These are phyloP conservation scores for Boechera divaricarpa DNA, from an alignment of 345 rosid genomes.

Conservation along the genomic window DNA sequence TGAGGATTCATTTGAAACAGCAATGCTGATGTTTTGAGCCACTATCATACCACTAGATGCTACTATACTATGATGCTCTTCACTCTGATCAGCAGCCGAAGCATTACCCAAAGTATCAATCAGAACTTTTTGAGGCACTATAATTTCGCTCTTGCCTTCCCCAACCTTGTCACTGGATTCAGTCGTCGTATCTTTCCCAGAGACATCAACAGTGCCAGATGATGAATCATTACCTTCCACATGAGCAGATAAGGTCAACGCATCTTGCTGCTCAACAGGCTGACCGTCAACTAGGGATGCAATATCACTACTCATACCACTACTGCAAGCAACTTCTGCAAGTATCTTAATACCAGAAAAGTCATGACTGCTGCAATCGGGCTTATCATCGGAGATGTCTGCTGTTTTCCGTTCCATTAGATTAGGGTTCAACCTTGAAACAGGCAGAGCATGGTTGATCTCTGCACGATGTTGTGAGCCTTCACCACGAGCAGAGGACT, in stretches of 20 bases:
- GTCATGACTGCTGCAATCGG: constrained; percentile 45
- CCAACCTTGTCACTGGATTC: constrained; percentile 11
- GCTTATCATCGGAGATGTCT: constrained; percentile 12
- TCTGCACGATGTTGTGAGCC: constrained; percentile 20
- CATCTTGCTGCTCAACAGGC: constrained; percentile 17
- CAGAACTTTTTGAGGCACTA: background rate
- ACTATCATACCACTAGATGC: constrained; percentile 1
- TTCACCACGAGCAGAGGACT: constrained; percentile 31
- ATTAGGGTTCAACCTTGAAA: constrained; percentile 13
- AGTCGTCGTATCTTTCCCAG: constrained; percentile 3
- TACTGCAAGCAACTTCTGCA: constrained; percentile 60
- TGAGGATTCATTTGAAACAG: constrained; percentile 27
- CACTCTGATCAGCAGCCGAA: background rate
- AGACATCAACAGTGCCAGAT: constrained; percentile 20
- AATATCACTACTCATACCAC: constrained; percentile 41
- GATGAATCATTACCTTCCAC: constrained; percentile 33
- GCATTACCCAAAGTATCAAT: background rate
- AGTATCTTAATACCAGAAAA: constrained; percentile 68
- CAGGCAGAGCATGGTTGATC: constrained; percentile 23
- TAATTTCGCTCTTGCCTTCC: background rate
- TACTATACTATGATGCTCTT: constrained; percentile 1
- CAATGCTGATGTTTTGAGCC: background rate
- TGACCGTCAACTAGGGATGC: constrained; percentile 24
- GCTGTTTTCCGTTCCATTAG: background rate
- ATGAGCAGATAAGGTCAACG: background rate